Evolutionary conservation across 805 yeast genomes (phyloP), one percentile per base, ranked within the genome.

Genomic region (Spathaspora girioi): DNA sequence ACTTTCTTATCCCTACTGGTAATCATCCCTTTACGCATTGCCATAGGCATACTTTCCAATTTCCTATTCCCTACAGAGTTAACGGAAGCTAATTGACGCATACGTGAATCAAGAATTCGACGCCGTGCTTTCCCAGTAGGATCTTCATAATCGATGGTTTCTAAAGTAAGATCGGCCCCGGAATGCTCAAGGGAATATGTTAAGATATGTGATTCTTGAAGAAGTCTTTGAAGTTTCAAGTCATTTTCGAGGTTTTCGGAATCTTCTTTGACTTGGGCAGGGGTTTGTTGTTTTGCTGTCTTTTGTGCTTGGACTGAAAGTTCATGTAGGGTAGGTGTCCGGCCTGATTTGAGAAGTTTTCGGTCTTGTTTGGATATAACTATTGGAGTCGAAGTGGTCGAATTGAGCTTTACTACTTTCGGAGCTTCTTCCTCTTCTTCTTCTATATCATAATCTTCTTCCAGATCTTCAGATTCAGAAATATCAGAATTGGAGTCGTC

Each of bases 31-130:
- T 87, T 88, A 50, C 97, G 79, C 75, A 90, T 82, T 17, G 80
- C 66, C 91, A 94, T 92, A 18, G 98, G 97, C 82, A 90, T 89
- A 48, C 84, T 87, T 57, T 88, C 94, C 35, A 86, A 66, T 49
- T 71, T 80, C 59, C 59, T 62, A 53, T 78, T 77, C 0, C 73
- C 63, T 6, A 73, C 59, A 0, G 89, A 76, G 57, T 73, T 72
- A 2, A 50, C 49, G 1, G 77, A 60, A 0, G 77, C 62, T 1
- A 82, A 54, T 10, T 71, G 66, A 12, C 79, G 67, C 51, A 88
- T 68, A 51, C 93, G 72, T 42, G 80, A 77, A 49, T 82, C 82
- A 46, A 87, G 64, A 0, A 89, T 82, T 54, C 87, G 77, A 48
- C 79, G 78, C 52, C 93, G 72, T 1, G 89, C 86, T 46, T 82